These are phyloP conservation scores for Suillus cothurnatus DNA, from an alignment of 768 basidiomycete genomes.

Conservation along the genomic window DNA sequence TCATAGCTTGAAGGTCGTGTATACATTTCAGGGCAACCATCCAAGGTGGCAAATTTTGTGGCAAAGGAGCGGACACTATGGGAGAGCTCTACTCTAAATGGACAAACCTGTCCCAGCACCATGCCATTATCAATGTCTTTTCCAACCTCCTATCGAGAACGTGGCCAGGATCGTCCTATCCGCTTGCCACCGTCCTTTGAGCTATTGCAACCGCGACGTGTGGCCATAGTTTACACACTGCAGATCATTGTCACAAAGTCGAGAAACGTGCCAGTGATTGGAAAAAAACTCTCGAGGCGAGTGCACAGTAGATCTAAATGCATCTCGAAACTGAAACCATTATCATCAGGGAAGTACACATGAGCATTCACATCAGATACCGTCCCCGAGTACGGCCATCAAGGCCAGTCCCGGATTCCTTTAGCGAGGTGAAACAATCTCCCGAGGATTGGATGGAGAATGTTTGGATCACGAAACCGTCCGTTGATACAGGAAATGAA, in stretches of 20 bases:
- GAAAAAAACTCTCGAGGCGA: conserved; percentile 6
- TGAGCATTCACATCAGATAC: conserved; percentile 29
- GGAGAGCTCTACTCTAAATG: conserved; percentile 17
- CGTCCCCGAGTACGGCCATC: conserved; percentile 35
- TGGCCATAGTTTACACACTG: conserved; percentile 28
- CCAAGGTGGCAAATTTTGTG: conserved; percentile 19
- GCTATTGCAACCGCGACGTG: conserved; percentile 25
- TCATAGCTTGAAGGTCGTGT: conserved; percentile 29
- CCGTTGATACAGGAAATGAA: conserved; percentile 8
- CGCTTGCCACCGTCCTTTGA: conserved; percentile 36
- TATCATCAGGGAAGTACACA: conserved; percentile 20
- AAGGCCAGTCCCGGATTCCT: conserved; percentile 26
- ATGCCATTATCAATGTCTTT: conserved; percentile 33
- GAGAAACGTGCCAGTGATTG: conserved; percentile 13
- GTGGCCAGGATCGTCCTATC: conserved; percentile 17
- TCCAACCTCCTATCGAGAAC: conserved; percentile 29
- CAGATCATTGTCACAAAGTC: conserved; percentile 26
- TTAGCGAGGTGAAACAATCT: conserved; percentile 26
- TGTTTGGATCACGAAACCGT: conserved; percentile 29
- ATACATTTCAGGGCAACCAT: conserved; percentile 17
- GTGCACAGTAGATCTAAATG: neutral
- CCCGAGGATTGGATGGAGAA: conserved; percentile 39
- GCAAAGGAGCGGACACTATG: conserved; percentile 29
- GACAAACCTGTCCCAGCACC: conserved; percentile 27
- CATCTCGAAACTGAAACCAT: conserved; percentile 8